A percentile compares a stretch with the other conserved stretches of the same genome.
phyloP scores from a whole-genome alignment of 2,329 filamentous ascomycete genomes.

The Phialocephala subalpina region DNA sequence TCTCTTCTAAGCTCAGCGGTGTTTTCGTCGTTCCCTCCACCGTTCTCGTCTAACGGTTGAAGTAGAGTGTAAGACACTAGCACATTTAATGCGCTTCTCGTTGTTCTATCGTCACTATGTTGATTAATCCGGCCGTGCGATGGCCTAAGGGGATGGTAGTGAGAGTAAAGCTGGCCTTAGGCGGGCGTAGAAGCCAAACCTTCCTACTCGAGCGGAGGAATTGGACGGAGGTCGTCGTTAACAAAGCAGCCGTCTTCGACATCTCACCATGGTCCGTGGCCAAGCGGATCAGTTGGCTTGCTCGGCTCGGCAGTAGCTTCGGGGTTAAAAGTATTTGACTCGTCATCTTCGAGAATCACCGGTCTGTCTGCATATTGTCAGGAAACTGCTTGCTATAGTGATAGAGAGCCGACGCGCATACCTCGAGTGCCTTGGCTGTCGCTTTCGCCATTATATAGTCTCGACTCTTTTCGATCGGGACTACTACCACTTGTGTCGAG shows the following conservation, averaged over 20 bases:
- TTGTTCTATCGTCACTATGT: conserved; percentile 13
- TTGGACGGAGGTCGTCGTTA: conserved; percentile 16
- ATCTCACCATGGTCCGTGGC: conserved; percentile 13
- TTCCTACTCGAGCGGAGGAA: conserved; percentile 16
- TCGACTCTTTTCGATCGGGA: too few species aligned
- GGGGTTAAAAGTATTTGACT: neutral
- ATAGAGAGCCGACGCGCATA: conserved; percentile 13
- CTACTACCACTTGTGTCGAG: too few species aligned
- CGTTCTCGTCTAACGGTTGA: conserved; percentile 13
- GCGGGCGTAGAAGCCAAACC: conserved; percentile 13
- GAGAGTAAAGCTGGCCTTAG: conserved; percentile 16
- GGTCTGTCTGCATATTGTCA: conserved; percentile 12
- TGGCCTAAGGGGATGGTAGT: conserved; percentile 5
- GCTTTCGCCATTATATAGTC: neutral
- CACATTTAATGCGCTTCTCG: conserved; percentile 9
- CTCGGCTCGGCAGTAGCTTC: conserved; percentile 9
- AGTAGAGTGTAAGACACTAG: conserved; percentile 9
- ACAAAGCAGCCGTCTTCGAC: conserved; percentile 19
- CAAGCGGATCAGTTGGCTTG: conserved; percentile 4
- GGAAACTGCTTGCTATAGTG: conserved; percentile 14
- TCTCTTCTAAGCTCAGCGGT: conserved; percentile 18
- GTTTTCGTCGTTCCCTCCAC: conserved; percentile 19
- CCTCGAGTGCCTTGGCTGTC: conserved; percentile 11
- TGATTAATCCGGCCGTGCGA: conserved; percentile 13
- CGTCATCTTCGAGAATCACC: conserved; percentile 21